A percentile compares a stretch with the other conserved stretches of the same genome.
Evolutionary conservation across 2,329 filamentous ascomycete genomes (phyloP).

Genomic region (Periconia digitata): DNA sequence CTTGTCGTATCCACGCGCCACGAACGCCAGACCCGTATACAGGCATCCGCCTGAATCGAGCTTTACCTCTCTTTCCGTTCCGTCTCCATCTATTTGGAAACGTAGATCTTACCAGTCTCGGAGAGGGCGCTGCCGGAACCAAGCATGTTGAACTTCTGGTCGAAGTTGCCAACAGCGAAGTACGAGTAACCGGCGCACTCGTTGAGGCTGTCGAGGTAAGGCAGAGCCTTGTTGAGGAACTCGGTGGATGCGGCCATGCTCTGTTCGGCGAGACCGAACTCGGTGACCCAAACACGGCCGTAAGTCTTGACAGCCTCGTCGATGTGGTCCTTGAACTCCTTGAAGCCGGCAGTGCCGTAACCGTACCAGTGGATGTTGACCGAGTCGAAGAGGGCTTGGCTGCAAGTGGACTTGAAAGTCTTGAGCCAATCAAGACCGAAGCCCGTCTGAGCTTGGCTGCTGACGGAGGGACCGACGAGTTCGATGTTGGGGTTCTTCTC

Average conservation of each 20-base stretch:
- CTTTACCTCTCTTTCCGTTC: background rate
- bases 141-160: slow-evolving; percentile 6
- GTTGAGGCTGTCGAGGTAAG: slow-evolving; percentile 34
- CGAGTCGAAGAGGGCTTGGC: slow-evolving; percentile 38
- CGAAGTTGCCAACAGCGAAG: slow-evolving; percentile 40
- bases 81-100: background rate
- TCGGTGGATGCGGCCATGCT: slow-evolving; percentile 26
- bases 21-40: background rate
- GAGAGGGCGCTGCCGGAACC: slow-evolving; percentile 4
- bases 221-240: slow-evolving; percentile 39
- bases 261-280: slow-evolving; percentile 42
- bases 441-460: slow-evolving; percentile 20
- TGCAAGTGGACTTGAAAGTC: slow-evolving; percentile 35
- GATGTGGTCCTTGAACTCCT: slow-evolving; percentile 44
- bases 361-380: slow-evolving; percentile 46
- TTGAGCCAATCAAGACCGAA: slow-evolving; percentile 35
- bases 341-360: slow-evolving; percentile 29
- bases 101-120: slow-evolving; percentile 9
- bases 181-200: slow-evolving; percentile 40
- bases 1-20: background rate
- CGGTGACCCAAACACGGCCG: slow-evolving; percentile 42
- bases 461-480: slow-evolving; percentile 38
- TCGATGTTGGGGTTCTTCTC: slow-evolving; percentile 30
- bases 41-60: background rate
- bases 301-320: slow-evolving; percentile 31